Conservation (phyloP, 495 filamentous ascomycete genomes). For the Thermochaetoides thermophila region DNA sequence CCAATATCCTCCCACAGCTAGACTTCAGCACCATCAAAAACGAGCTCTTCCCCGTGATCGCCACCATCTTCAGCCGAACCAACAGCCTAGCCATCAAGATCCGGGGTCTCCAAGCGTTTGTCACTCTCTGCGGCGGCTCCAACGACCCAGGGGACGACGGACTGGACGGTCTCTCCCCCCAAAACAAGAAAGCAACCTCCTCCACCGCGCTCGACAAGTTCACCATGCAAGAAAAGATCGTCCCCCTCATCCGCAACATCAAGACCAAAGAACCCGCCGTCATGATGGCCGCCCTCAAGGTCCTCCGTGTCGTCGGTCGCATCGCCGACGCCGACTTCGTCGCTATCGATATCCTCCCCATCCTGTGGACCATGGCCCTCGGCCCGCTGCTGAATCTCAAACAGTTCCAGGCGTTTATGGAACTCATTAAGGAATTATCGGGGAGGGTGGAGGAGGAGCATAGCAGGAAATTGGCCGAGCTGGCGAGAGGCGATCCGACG, state of each 20-base stretch:
- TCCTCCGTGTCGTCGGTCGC: constrained; percentile 67
- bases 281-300: constrained; percentile 83
- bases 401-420: constrained; percentile 83
- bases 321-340: constrained; percentile 85
- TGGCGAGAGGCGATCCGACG: constrained; percentile 37
- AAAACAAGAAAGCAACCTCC: constrained; percentile 39
- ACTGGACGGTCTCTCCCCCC: constrained; percentile 46
- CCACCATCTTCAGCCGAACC: constrained; percentile 78
- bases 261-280: constrained; percentile 97
- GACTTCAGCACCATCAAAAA: constrained; percentile 95
- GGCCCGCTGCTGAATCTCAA: constrained; percentile 74
- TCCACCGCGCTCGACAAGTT: constrained; percentile 83
- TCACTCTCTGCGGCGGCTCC: constrained; percentile 71
- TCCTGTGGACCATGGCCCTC: constrained; percentile 83
- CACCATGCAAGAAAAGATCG: constrained; percentile 90
- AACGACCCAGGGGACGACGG: constrained; percentile 46
- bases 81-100: constrained; percentile 90
- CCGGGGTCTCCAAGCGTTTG: constrained; percentile 74
- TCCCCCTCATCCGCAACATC: constrained; percentile 79
- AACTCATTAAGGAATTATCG: constrained; percentile 67
- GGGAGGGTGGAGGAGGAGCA: constrained; percentile 75
- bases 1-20: constrained; percentile 59
- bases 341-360: constrained; percentile 76
- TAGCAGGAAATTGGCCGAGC: constrained; percentile 68
- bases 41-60: constrained; percentile 83